These are phyloP conservation scores for Penicillium paradoxum DNA, from an alignment of 495 filamentous ascomycete species.

Conservation along the genomic window DNA sequence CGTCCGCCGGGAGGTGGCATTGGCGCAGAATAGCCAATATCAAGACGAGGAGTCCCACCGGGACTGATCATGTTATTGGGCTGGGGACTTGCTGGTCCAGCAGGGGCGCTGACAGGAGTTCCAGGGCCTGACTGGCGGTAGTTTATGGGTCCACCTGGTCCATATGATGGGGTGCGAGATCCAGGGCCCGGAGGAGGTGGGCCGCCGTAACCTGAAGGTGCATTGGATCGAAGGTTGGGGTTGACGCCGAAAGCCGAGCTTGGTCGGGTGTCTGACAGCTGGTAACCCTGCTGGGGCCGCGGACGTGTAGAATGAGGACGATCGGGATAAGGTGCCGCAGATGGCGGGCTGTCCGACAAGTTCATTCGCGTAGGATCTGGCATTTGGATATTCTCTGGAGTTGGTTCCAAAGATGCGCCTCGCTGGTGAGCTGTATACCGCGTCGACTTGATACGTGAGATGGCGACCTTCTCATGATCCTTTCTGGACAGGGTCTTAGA, in stretches of 20 bases:
- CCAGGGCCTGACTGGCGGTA: constrained; percentile 37
- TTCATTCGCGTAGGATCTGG: constrained; percentile 58
- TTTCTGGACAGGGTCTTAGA: constrained; percentile 81
- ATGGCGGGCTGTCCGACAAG: constrained; percentile 37
- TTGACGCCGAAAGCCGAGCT: constrained; percentile 65
- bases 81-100: constrained; percentile 29
- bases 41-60: constrained; percentile 37
- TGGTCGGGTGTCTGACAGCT: constrained; percentile 48
- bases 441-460: constrained; percentile 79
- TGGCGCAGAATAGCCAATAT: constrained; percentile 53
- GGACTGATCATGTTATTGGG: constrained; percentile 20
- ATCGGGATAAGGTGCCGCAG: constrained; percentile 39
- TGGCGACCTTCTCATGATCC: constrained; percentile 89
- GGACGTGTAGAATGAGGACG: constrained; percentile 37
- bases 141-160: constrained; percentile 30
- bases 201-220: constrained; percentile 22
- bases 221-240: constrained; percentile 46
- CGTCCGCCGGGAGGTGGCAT: constrained; percentile 38
- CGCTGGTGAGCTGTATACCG: constrained; percentile 81
- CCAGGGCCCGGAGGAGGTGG: constrained; percentile 13
- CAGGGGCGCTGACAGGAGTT: constrained; percentile 26
- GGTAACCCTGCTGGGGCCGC: constrained; percentile 57
- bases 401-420: constrained; percentile 45
- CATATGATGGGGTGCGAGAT: constrained; percentile 31
- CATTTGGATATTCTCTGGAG: constrained; percentile 64